Percentiles rank a stretch among this genome's conserved stretches.
phyloP scores from a whole-genome alignment of 768 basidiomycete genomes.

The Tulasnella sp. region DNA sequence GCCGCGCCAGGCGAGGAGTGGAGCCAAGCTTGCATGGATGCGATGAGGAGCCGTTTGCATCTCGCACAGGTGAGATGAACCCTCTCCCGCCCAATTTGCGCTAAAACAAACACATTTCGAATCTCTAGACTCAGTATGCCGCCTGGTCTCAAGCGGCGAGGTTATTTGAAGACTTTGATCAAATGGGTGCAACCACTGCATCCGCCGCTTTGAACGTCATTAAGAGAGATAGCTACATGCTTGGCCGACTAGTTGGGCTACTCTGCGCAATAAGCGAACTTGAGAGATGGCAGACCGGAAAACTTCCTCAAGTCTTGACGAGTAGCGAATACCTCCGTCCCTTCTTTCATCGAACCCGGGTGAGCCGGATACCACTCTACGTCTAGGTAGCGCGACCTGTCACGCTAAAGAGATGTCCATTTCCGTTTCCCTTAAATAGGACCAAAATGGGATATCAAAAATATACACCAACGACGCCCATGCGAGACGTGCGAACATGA shows the following conservation, averaged over 20 bases:
- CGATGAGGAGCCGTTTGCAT: slow-evolving; percentile 14
- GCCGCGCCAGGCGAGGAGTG: neutral
- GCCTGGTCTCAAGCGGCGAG: slow-evolving; percentile 12
- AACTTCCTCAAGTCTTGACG: neutral
- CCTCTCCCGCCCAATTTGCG: too few relatives aligned
- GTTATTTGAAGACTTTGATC: slow-evolving; percentile 13
- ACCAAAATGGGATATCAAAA: neutral
- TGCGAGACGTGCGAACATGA: neutral
- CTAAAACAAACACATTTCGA: neutral
- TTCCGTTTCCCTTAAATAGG: neutral
- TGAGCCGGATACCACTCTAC: neutral
- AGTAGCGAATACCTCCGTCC: neutral
- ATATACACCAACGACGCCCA: neutral
- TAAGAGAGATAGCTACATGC: neutral
- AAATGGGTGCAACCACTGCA: neutral
- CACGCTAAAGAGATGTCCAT: too few relatives aligned
- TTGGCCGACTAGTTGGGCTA: neutral
- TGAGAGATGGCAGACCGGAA: neutral
- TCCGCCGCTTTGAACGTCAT: neutral
- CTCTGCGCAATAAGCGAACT: neutral
- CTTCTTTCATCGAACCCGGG: neutral
- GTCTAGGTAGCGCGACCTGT: too few relatives aligned
- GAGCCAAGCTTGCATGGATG: neutral
- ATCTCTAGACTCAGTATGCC: neutral
- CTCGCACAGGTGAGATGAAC: slow-evolving; percentile 6